Evolutionary conservation across 2,329 filamentous ascomycete genomes (phyloP).

Genomic region (Phyllosticta citribraziliensis): DNA sequence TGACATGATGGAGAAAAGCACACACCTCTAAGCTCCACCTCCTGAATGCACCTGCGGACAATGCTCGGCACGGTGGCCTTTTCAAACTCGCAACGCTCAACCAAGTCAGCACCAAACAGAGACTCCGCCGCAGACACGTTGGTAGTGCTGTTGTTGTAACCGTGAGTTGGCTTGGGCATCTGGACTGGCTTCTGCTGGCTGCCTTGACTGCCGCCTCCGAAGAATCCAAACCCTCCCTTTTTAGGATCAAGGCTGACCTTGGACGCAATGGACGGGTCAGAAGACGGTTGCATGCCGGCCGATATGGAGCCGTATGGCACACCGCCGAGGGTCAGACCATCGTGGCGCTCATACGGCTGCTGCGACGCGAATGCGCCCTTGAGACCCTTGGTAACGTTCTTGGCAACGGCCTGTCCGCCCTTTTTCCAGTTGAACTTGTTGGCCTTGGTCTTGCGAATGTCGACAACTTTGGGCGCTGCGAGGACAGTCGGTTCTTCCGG

Average conservation of each 20-base stretch:
- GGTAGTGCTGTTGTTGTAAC: constrained; percentile 22
- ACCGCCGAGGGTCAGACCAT: constrained; percentile 42
- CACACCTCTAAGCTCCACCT: constrained; percentile 78
- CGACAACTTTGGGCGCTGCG: constrained; percentile 82
- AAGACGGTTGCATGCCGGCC: background rate
- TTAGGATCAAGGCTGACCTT: constrained; percentile 9
- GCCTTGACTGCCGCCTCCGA: constrained; percentile 23
- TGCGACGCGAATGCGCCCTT: constrained; percentile 75
- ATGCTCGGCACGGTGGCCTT: constrained; percentile 82
- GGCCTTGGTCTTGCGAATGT: constrained; percentile 77
- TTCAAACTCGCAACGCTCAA: constrained; percentile 78
- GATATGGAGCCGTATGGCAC: constrained; percentile 28
- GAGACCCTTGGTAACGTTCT: constrained; percentile 87
- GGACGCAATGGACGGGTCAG: background rate
- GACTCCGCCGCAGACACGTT: constrained; percentile 20
- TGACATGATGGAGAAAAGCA: background rate
- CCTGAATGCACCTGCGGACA: constrained; percentile 87
- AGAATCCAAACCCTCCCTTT: constrained; percentile 23
- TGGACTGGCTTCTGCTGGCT: constrained; percentile 13
- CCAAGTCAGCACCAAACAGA: constrained; percentile 83
- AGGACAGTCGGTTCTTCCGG: constrained; percentile 58
- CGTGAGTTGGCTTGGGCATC: constrained; percentile 21
- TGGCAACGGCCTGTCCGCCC: constrained; percentile 84
- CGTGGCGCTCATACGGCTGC: constrained; percentile 43
- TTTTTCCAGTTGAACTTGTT: constrained; percentile 99